Evolutionary conservation across 2,329 filamentous ascomycete species (phyloP).

Genomic region (Thielaviopsis musarum): DNA sequence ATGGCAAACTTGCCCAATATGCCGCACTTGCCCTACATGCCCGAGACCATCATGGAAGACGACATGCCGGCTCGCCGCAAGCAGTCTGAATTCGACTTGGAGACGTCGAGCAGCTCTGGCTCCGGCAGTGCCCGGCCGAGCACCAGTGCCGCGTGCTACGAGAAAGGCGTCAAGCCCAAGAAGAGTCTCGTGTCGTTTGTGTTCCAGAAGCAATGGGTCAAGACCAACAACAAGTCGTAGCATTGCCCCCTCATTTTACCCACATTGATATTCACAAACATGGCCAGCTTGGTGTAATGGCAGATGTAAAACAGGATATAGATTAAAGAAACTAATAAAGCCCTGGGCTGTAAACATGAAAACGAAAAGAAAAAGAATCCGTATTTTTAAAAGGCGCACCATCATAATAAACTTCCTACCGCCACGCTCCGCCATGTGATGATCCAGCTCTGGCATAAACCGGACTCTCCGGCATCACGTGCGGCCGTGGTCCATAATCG

Average conservation of each 20-base stretch:
- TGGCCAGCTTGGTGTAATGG: background rate
- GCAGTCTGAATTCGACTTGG: background rate
- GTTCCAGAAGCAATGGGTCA: slow-evolving; percentile 18
- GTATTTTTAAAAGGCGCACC: background rate
- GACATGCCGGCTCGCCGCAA: background rate
- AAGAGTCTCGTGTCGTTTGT: slow-evolving; percentile 31
- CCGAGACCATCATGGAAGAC: background rate
- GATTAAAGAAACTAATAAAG: background rate
- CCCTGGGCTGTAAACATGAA: background rate
- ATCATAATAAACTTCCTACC: background rate
- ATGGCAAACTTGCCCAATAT: background rate
- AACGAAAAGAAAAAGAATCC: background rate
- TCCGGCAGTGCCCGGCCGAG: background rate
- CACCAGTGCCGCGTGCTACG: slow-evolving; percentile 1
- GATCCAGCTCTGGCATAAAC: background rate
- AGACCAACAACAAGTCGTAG: background rate
- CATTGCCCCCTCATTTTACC: background rate
- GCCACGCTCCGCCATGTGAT: background rate
- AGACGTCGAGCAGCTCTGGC: background rate
- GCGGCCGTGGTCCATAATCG: background rate
- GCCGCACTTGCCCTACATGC: background rate
- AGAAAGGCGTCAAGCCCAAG: slow-evolving; percentile 21
- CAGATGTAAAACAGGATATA: background rate
- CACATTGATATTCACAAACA: background rate
- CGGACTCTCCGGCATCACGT: background rate